Conservation (phyloP, 179 eudicot species). For the Camellia oleifera region DNA sequence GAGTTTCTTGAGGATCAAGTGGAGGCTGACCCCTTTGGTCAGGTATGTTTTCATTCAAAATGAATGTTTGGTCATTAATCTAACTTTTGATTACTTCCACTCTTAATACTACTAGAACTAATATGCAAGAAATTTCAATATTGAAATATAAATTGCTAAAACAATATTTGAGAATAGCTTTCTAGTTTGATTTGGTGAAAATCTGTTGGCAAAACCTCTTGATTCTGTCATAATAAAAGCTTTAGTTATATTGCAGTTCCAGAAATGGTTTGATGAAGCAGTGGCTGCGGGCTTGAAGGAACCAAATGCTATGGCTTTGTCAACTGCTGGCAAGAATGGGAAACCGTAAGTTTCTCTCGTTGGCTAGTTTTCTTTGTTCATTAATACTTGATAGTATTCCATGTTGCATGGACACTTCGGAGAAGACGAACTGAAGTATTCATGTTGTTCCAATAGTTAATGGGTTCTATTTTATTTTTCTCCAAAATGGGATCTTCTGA, state of each 20-base stretch:
- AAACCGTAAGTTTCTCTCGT: slow-evolving; percentile 56
- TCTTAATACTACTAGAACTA: neutral
- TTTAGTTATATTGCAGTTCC: slow-evolving; percentile 56
- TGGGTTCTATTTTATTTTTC: no score
- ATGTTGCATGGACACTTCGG: neutral
- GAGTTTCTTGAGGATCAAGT: slow-evolving; percentile 69
- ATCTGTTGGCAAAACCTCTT: neutral
- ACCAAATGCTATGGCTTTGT: slow-evolving; percentile 97
- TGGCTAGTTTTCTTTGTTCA: neutral
- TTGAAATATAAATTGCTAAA: neutral
- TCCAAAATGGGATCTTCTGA: neutral
- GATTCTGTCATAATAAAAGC: neutral
- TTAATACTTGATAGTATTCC: neutral
- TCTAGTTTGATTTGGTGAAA: neutral
- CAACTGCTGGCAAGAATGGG: slow-evolving; percentile 75
- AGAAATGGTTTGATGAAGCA: slow-evolving; percentile 96
- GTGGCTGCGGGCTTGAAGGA: slow-evolving; percentile 82
- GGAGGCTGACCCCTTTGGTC: slow-evolving; percentile 74
- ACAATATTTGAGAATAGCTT: neutral
- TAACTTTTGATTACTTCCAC: slow-evolving; percentile 7
- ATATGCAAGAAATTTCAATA: neutral
- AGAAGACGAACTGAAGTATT: neutral
- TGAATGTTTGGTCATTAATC: neutral
- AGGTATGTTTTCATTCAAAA: slow-evolving; percentile 45
- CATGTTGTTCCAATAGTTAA: neutral